Evolutionary conservation across 2,329 filamentous ascomycete genomes (phyloP).

Genomic region (Clarireedia homoeocarpa): DNA sequence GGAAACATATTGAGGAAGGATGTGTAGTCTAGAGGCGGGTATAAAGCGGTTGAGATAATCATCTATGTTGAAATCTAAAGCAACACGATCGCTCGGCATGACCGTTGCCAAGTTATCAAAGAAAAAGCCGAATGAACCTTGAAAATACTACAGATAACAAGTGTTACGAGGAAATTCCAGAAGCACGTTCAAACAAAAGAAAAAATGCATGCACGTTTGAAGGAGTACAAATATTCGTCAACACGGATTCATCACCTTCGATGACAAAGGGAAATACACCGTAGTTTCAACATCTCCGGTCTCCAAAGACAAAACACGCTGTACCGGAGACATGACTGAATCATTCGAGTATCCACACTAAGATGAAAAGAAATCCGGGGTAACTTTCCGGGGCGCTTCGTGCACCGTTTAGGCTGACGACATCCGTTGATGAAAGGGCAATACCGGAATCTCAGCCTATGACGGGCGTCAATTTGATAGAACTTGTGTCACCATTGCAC

Average conservation of each 20-base stretch:
- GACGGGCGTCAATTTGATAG: neutral
- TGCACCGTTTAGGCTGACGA: neutral
- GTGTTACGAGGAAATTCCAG: neutral
- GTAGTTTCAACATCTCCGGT: constrained; percentile 3
- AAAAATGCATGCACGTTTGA: neutral
- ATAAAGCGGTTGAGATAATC: constrained; percentile 63
- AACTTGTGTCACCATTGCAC: neutral
- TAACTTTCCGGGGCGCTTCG: neutral
- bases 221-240: neutral
- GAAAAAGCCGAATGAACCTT: neutral
- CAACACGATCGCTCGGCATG: neutral
- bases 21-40: constrained; percentile 55
- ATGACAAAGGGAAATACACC: constrained; percentile 3
- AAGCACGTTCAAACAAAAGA: neutral
- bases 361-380: neutral
- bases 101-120: neutral
- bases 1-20: constrained; percentile 57
- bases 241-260: neutral
- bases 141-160: neutral
- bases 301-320: neutral
- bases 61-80: constrained; percentile 61
- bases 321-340: neutral
- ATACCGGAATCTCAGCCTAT: neutral
- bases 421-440: neutral
- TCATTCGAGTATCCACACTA: neutral